phyloP scores from a whole-genome alignment of 768 basidiomycete species.

The Phylloporus scabripes region DNA sequence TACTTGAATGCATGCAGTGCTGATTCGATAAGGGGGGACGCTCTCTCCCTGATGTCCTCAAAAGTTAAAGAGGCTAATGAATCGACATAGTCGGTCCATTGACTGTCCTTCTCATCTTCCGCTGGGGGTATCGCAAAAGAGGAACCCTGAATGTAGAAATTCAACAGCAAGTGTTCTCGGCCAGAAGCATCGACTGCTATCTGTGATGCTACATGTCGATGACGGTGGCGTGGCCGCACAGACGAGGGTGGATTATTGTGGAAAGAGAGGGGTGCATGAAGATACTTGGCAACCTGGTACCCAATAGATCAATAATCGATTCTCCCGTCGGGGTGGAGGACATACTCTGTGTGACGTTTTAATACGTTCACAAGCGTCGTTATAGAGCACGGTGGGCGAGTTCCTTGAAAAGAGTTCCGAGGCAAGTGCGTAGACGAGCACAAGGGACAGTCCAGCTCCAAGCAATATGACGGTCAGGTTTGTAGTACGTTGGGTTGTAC shows the following conservation, averaged over 20 bases:
- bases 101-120: slow-evolving; percentile 23
- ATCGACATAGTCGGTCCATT: slow-evolving; percentile 36
- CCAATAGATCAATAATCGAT: background rate
- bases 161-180: slow-evolving; percentile 78
- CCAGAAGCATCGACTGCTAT: slow-evolving; percentile 68
- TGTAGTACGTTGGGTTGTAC: slow-evolving; percentile 45
- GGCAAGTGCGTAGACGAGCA: slow-evolving; percentile 70
- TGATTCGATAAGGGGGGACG: slow-evolving; percentile 40
- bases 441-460: slow-evolving; percentile 74
- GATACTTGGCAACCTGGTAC: slow-evolving; percentile 59
- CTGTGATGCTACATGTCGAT: slow-evolving; percentile 76
- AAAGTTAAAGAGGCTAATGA: slow-evolving; percentile 48
- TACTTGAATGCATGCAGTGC: slow-evolving; percentile 62
- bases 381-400: slow-evolving; percentile 78
- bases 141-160: slow-evolving; percentile 71
- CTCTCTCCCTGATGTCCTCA: slow-evolving; percentile 48
- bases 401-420: slow-evolving; percentile 86
- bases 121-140: slow-evolving; percentile 26
- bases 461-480: slow-evolving; percentile 55
- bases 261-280: slow-evolving; percentile 64
- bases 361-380: slow-evolving; percentile 49
- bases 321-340: background rate
- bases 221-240: slow-evolving; percentile 72
- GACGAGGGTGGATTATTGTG: slow-evolving; percentile 80
- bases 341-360: slow-evolving; percentile 42